Evolutionary conservation across 257 asterid genomes (phyloP).

Genomic region (Solanum virginianum): DNA sequence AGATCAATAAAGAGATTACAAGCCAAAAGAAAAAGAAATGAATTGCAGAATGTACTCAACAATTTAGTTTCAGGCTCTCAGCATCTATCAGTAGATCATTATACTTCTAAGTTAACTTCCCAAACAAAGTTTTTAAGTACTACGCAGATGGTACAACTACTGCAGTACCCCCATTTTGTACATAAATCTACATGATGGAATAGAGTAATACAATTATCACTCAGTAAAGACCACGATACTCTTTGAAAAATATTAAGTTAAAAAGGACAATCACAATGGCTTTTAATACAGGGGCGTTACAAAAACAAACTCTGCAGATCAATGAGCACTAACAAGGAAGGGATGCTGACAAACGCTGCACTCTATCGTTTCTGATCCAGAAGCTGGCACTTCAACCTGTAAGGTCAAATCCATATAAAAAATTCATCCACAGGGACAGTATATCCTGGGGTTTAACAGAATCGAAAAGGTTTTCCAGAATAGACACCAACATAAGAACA

Average conservation of each 20-base stretch:
- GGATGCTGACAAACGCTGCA: conserved; percentile 63
- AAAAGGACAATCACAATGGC: background rate
- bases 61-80: background rate
- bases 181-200: background rate
- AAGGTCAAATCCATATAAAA: background rate
- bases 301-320: background rate
- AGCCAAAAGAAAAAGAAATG: background rate
- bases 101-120: background rate
- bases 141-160: background rate
- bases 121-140: background rate
- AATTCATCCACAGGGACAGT: background rate
- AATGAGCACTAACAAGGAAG: conserved; percentile 41
- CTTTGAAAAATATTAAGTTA: background rate
- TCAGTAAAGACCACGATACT: background rate
- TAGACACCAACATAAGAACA: background rate
- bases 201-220: background rate
- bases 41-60: background rate
- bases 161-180: background rate
- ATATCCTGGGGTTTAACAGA: background rate
- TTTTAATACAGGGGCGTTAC: background rate
- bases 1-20: background rate
- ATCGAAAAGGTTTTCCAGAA: background rate
- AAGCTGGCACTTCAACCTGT: background rate
- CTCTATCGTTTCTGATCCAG: conserved; percentile 40
- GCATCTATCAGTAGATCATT: background rate